Base-by-base conservation (phyloP, 2,329 filamentous ascomycete genomes). In the Grosmannia serpens region DNA sequence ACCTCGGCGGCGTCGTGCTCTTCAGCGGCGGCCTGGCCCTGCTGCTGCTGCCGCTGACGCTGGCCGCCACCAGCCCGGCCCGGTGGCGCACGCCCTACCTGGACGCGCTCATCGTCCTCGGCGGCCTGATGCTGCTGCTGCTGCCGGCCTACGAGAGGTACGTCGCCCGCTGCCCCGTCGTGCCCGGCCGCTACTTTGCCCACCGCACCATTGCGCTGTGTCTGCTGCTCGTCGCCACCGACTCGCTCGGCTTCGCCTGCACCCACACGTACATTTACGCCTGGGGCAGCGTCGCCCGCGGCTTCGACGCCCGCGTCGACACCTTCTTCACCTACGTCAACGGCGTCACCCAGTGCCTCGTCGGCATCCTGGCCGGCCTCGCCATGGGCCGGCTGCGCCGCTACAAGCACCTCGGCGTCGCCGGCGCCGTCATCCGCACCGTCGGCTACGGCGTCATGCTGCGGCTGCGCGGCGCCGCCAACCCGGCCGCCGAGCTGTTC, bases 21-120 rank as follows among this genome's bases (percentile, higher is more conserved):
- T 72, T 81, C 46, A 73, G 71, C n/a, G 73, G 70, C 24, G 77
- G 77, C 0, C 76, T 79, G 59, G 72, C 74, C 0, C 66, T 77
- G 58, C 60, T 79, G 1, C 67, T 80, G 20, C 66, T 80, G 1
- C 77, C 77, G 0, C 68, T 79, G 46, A 75, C 75, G 0, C 62
- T 80, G 3, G 75, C 75, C 1, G 68, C 73, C 0, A 72, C 71
- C 29, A 70, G 70, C 8, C 63, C 72, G 2, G 64, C 67, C 26
- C 66, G 70, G 55, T 78, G 76, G 75, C 67, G 66, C 10, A 77
- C 75, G 0, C 71, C 72, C 0, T 80, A 72, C 68, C 66, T 80
- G 17, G 69, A 71, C 53, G 71, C 69, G 17, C 64, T 79, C n/a
- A 75, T 80, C 53, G 70, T 69, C 2, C 53, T 77, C 0, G 77